phyloP scores from a whole-genome alignment of 805 yeast species.

The Metschnikowia peoriensis region DNA sequence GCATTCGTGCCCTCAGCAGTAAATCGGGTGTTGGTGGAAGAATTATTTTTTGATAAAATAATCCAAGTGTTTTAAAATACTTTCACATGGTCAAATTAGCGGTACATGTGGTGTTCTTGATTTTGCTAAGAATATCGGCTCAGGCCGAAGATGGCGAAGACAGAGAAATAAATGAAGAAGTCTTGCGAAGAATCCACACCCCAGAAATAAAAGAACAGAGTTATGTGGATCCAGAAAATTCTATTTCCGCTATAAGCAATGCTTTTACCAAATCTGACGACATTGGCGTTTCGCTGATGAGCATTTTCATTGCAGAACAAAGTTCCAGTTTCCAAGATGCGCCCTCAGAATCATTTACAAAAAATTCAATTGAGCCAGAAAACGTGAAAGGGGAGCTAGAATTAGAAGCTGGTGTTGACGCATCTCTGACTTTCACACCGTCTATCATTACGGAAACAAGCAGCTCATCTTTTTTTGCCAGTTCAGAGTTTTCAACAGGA shows the following conservation, averaged over 20 bases:
- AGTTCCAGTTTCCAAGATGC: neutral
- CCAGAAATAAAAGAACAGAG: neutral
- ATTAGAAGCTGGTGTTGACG: neutral
- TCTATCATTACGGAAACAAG: neutral
- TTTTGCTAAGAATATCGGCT: slow-evolving; percentile 1
- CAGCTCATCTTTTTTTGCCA: neutral
- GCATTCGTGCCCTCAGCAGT: neutral
- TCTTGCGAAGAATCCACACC: neutral
- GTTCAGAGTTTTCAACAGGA: neutral
- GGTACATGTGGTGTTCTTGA: slow-evolving; percentile 1
- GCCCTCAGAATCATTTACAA: neutral
- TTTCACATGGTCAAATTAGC: slow-evolving; percentile 1
- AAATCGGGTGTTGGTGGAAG: neutral
- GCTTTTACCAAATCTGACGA: neutral
- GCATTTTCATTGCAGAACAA: neutral
- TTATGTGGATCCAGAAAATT: neutral
- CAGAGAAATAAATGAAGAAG: neutral
- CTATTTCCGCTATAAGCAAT: neutral
- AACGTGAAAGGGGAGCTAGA: neutral
- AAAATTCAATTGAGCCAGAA: neutral
- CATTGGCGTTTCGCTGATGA: neutral
- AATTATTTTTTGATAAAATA: too few species aligned
- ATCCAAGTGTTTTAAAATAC: neutral
- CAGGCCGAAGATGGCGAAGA: neutral
- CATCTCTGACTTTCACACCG: neutral